phyloP scores from a whole-genome alignment of 1,139 yeast species.

The Nakaseomyces bracarensis region DNA sequence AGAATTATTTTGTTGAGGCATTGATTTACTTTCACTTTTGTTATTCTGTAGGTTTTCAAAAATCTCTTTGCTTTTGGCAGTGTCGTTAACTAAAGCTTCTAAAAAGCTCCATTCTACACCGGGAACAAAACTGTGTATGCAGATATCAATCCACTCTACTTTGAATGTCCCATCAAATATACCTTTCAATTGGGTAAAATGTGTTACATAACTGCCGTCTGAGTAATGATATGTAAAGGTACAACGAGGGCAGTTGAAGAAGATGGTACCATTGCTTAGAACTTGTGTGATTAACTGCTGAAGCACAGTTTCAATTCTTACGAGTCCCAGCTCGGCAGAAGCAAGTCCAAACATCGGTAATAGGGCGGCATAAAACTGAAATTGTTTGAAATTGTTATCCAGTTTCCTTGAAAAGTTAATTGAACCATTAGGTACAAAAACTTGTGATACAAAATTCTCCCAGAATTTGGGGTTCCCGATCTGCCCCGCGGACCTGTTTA shows the following conservation, averaged over 20 bases:
- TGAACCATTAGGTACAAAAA: constrained; percentile 43
- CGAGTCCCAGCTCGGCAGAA: constrained; percentile 46
- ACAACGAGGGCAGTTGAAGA: constrained; percentile 53
- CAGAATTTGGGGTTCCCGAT: constrained; percentile 40
- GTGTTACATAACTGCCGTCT: constrained; percentile 64
- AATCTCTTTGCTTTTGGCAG: constrained; percentile 18
- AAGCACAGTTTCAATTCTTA: constrained; percentile 48
- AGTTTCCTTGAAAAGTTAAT: constrained; percentile 40
- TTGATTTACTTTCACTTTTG: constrained; percentile 5
- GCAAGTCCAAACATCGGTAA: constrained; percentile 60
- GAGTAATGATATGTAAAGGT: constrained; percentile 46
- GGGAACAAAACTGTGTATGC: constrained; percentile 39
- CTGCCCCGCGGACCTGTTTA: constrained; percentile 20
- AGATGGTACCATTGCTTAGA: constrained; percentile 55
- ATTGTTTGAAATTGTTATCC: constrained; percentile 44
- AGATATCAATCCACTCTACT: constrained; percentile 66
- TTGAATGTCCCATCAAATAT: constrained; percentile 53
- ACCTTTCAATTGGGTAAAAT: constrained; percentile 51
- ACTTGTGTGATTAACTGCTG: constrained; percentile 63
- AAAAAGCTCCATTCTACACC: constrained; percentile 40
- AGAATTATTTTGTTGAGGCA: constrained; percentile 5
- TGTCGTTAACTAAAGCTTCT: constrained; percentile 29
- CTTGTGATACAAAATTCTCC: constrained; percentile 40
- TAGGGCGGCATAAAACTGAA: constrained; percentile 55
- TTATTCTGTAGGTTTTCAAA: constrained; percentile 10